Percentiles rank a stretch among this genome's conserved stretches.
Evolutionary conservation across 1,139 yeast genomes (phyloP).

Genomic region (Suhomyces chickasaworum): DNA sequence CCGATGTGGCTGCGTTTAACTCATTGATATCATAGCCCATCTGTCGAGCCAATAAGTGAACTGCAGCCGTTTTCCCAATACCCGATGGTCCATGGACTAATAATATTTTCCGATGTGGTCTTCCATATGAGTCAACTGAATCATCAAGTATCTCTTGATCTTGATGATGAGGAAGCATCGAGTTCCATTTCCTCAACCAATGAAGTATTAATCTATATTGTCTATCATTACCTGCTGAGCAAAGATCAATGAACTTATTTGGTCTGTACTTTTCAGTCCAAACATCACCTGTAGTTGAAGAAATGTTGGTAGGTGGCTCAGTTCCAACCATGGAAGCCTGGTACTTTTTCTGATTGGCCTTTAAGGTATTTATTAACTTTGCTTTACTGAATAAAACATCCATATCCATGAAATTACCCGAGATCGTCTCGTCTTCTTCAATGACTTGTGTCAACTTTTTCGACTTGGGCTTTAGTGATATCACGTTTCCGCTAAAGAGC

Average conservation of each 20-base stretch:
- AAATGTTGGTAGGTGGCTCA: background rate
- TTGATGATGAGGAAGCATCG: slow-evolving; percentile 63
- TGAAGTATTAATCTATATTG: slow-evolving; percentile 69
- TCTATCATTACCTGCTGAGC: slow-evolving; percentile 82
- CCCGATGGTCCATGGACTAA: slow-evolving; percentile 94
- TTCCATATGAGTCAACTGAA: slow-evolving; percentile 55
- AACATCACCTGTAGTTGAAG: slow-evolving; percentile 23
- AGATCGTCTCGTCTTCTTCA: slow-evolving; percentile 1
- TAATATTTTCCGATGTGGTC: slow-evolving; percentile 73
- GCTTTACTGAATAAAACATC: slow-evolving; percentile 34
- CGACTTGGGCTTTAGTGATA: slow-evolving; percentile 23
- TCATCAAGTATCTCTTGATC: slow-evolving; percentile 30
- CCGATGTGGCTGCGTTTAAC: slow-evolving; percentile 82
- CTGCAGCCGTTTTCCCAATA: slow-evolving; percentile 89
- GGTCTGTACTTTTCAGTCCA: slow-evolving; percentile 93
- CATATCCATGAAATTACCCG: slow-evolving; percentile 29
- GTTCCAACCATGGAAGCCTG: background rate
- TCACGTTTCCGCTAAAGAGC: slow-evolving; percentile 28
- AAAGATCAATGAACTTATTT: slow-evolving; percentile 52
- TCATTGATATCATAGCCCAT: slow-evolving; percentile 82
- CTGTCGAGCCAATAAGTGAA: slow-evolving; percentile 81
- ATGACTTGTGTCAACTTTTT: background rate
- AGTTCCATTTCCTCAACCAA: slow-evolving; percentile 85
- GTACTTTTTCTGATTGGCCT: slow-evolving; percentile 21
- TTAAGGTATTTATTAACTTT: slow-evolving; percentile 26